phyloP scores from a whole-genome alignment of 2,329 filamentous ascomycete species.

The Aschersonia sp. region DNA sequence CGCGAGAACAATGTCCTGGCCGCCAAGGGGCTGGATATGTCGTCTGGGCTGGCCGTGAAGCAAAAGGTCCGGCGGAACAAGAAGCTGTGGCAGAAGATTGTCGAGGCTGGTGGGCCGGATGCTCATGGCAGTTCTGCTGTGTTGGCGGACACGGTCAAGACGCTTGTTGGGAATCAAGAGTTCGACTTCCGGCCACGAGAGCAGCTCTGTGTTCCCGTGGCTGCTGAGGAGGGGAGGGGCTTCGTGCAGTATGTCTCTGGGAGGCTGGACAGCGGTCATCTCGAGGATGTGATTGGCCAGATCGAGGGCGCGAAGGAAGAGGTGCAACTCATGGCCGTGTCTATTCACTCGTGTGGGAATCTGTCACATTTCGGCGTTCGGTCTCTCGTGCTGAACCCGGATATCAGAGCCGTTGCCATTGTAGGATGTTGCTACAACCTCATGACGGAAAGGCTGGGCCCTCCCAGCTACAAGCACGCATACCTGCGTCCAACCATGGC shows the following conservation, averaged over 20 bases:
- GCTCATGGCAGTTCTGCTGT: slow-evolving; percentile 24
- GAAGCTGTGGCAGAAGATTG: slow-evolving; percentile 52
- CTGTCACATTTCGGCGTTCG: slow-evolving; percentile 90
- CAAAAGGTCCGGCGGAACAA: slow-evolving; percentile 68
- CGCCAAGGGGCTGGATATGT: slow-evolving; percentile 71
- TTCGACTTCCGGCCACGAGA: slow-evolving; percentile 33
- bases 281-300: slow-evolving; percentile 51
- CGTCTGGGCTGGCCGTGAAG: slow-evolving; percentile 61
- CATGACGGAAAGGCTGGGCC: slow-evolving; percentile 76
- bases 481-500: slow-evolving; percentile 57
- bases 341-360: slow-evolving; percentile 94
- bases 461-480: slow-evolving; percentile 74
- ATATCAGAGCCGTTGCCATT: slow-evolving; percentile 81
- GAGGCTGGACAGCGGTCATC: slow-evolving; percentile 56
- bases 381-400: slow-evolving; percentile 70
- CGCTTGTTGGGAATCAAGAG: slow-evolving; percentile 18
- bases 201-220: slow-evolving; percentile 35
- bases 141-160: slow-evolving; percentile 16
- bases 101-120: slow-evolving; percentile 21
- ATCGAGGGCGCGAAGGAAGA: slow-evolving; percentile 25
- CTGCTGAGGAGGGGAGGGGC: slow-evolving; percentile 46
- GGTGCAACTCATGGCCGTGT: slow-evolving; percentile 65
- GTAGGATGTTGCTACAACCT: slow-evolving; percentile 98
- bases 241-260: slow-evolving; percentile 68
- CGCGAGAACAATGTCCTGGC: slow-evolving; percentile 75